A percentile compares a stretch with the other conserved stretches of the same genome.
These are phyloP conservation scores for Dalbergia cochinchinensis DNA, from an alignment of 306 rosid species.

Conservation along the genomic window DNA sequence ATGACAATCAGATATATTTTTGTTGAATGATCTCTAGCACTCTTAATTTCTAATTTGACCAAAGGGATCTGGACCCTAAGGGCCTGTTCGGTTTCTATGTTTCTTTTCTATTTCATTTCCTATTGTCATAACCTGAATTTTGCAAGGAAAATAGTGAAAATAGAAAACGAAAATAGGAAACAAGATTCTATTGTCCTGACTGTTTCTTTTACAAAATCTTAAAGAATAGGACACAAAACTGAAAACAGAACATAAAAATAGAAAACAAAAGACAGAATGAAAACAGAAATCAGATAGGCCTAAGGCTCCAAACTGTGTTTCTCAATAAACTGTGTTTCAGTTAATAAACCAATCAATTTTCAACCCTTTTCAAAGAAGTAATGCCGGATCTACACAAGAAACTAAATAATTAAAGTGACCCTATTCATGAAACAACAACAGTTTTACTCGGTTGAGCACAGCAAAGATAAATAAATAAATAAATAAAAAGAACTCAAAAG, in stretches of 20 bases:
- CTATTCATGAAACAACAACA: not conserved
- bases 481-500: constrained; percentile 20
- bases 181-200: too few relatives aligned
- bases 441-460: not conserved
- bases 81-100: too few relatives aligned
- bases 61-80: constrained; percentile 16
- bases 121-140: too few relatives aligned
- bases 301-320: too few relatives aligned
- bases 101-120: too few relatives aligned
- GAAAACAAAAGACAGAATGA: too few relatives aligned
- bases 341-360: constrained; percentile 11
- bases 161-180: too few relatives aligned
- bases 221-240: too few relatives aligned
- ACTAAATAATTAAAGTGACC: not conserved
- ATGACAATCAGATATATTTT: not conserved
- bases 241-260: too few relatives aligned
- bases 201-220: too few relatives aligned
- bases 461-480: not conserved
- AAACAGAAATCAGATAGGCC: too few relatives aligned
- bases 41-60: constrained; percentile 19
- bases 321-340: not conserved
- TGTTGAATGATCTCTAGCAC: not conserved
- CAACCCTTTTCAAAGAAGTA: not conserved
- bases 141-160: too few relatives aligned
- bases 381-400: not conserved